A percentile compares a stretch with the other conserved stretches of the same genome.
These are phyloP conservation scores for Botryosphaeria dothidea DNA, from an alignment of 2,329 filamentous ascomycete genomes.

Conservation along the genomic window DNA sequence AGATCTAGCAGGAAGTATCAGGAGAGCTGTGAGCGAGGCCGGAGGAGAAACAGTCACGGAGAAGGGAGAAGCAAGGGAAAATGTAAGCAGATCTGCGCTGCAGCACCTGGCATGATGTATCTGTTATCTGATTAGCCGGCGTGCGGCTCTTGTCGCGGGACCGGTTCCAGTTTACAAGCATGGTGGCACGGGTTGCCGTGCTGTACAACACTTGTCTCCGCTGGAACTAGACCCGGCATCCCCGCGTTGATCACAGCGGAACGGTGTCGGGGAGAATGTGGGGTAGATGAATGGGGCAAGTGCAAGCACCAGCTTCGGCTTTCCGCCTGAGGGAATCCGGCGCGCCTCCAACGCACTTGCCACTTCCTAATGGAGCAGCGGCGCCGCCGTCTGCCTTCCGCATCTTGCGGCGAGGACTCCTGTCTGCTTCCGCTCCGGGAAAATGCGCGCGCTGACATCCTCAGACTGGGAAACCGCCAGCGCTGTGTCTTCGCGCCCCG, in stretches of 20 bases:
- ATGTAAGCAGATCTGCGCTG: background rate
- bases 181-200: background rate
- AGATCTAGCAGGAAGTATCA: background rate
- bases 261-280: background rate
- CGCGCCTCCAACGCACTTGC: background rate
- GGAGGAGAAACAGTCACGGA: background rate
- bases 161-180: background rate
- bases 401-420: background rate
- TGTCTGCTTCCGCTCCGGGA: background rate
- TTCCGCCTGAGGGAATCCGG: background rate
- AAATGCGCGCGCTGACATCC: background rate
- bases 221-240: background rate
- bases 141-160: background rate
- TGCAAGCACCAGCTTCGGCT: background rate
- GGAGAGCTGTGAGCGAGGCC: background rate
- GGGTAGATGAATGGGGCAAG: slow-evolving; percentile 2
- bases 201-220: background rate
- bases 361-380: background rate
- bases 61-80: background rate
- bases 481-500: background rate
- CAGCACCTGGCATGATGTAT: background rate
- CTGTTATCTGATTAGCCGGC: background rate
- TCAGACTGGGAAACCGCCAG: background rate
- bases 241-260: background rate
- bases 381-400: background rate